Conservation (phyloP, 805 yeast genomes). For the Metschnikowia vanudenii region DNA sequence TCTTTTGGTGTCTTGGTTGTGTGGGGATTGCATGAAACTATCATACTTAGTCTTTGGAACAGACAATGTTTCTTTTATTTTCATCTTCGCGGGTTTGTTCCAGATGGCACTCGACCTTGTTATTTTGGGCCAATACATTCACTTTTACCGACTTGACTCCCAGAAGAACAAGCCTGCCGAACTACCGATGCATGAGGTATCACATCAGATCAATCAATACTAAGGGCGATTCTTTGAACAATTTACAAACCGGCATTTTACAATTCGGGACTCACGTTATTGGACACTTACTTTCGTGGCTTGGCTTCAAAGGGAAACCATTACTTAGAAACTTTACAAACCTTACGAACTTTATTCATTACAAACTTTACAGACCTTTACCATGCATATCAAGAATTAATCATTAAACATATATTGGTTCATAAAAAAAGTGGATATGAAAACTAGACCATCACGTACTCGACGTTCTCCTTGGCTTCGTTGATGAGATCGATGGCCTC, state of each 20-base stretch:
- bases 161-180: background rate
- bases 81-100: constrained; percentile 68
- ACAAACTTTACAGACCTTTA: background rate
- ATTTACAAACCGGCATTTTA: no score
- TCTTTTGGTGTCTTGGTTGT: constrained; percentile 77
- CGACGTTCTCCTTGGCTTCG: constrained; percentile 76
- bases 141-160: constrained; percentile 44
- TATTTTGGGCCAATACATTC: constrained; percentile 70
- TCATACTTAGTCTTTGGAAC: constrained; percentile 76
- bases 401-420: background rate
- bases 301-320: no score
- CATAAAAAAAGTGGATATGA: constrained; percentile 5
- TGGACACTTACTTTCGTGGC: no score
- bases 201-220: background rate
- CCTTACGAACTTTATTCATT: no score
- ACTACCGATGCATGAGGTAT: constrained; percentile 13
- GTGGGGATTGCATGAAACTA: constrained; percentile 82
- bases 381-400: background rate
- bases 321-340: no score
- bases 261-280: no score
- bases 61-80: constrained; percentile 59
- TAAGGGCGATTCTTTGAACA: background rate
- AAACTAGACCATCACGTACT: constrained; percentile 39
- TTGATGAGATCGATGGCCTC: constrained; percentile 71
- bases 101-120: constrained; percentile 74